Evolutionary conservation across 176 grass and related monocot genomes (phyloP), one percentile per base, ranked within the genome.

Genomic region (Juncus effusus): DNA sequence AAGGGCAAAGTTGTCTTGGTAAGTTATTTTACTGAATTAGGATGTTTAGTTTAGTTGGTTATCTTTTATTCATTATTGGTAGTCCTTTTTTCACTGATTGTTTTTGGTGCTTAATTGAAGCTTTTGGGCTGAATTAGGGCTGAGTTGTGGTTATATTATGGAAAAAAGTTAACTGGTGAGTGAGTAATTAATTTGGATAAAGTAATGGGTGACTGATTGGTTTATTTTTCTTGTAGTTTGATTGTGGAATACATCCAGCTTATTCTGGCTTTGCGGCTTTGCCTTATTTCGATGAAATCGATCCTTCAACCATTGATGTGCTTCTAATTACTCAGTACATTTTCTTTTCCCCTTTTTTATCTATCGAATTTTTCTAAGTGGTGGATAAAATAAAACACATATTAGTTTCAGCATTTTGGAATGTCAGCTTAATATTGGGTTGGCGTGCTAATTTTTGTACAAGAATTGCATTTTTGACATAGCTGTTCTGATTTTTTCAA

Each of bases 261-360:
- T 96, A 96, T 75, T 87, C 87, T 5, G 87, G 87, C 59, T 87
- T 96, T 85, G 69, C 87, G 9, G 93, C 87, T 36, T 74, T 96
- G 42, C 93, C 93, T 54, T 96, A 91, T 61, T 96, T 96, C 75
- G 93, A 96, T 44, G 93, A 96, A 72, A 96, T 96, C 62, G 93
- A 96, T 49, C 93, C 93, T 51, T 96, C 93, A 59, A 74, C 77
- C 53, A 84, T 96, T 40, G 93, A 96, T 58, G 87, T 96, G 64
- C 93, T 96, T 19, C 93, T 96, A 12, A 77, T 96, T 59, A 96
- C 93, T 59, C 93, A 96, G 87, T 90, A 79, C 64, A 59, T 35
- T 1, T 13, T 14, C 14, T 7, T 13, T 35, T 38, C 54, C 44
- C 4, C 11, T 19, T 69, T 8, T 19, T 38, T 28, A 28, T 28